phyloP scores from a whole-genome alignment of 805 yeast species.

The Hanseniaspora mollemarum region DNA sequence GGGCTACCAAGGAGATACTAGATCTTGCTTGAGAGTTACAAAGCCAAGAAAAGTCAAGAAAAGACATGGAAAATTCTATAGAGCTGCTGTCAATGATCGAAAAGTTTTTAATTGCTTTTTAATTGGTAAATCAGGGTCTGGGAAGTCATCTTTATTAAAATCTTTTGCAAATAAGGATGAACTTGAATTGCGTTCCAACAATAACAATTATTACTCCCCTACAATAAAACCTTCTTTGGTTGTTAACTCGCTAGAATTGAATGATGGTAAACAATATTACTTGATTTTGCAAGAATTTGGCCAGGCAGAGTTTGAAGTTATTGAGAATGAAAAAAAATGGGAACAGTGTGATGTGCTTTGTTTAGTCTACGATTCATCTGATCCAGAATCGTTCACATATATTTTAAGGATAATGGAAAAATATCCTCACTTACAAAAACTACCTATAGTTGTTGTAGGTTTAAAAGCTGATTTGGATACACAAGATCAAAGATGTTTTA shows the following conservation, averaged over 20 bases:
- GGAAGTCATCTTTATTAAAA: conserved; percentile 75
- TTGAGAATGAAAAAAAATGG: conserved; percentile 56
- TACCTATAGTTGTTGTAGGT: conserved; percentile 84
- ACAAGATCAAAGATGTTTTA: conserved; percentile 78
- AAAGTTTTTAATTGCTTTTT: conserved; percentile 86
- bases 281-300: conserved; percentile 83
- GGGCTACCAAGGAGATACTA: conserved; percentile 58
- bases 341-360: conserved; percentile 88
- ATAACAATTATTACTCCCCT: conserved; percentile 44
- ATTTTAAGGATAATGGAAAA: conserved; percentile 55
- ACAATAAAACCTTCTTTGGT: conserved; percentile 71
- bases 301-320: conserved; percentile 67
- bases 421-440: conserved; percentile 45
- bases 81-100: conserved; percentile 65
- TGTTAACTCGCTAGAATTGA: conserved; percentile 83
- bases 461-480: conserved; percentile 90
- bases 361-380: conserved; percentile 83
- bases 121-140: conserved; percentile 74
- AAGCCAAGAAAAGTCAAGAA: conserved; percentile 63
- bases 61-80: conserved; percentile 51
- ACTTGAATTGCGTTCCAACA: conserved; percentile 29
- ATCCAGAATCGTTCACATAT: conserved; percentile 86
- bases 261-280: conserved; percentile 93
- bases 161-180: conserved; percentile 57
- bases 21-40: conserved; percentile 61